Conservation (phyloP, 2,329 filamentous ascomycete genomes). For the Zasmidium citrigriseum region DNA sequence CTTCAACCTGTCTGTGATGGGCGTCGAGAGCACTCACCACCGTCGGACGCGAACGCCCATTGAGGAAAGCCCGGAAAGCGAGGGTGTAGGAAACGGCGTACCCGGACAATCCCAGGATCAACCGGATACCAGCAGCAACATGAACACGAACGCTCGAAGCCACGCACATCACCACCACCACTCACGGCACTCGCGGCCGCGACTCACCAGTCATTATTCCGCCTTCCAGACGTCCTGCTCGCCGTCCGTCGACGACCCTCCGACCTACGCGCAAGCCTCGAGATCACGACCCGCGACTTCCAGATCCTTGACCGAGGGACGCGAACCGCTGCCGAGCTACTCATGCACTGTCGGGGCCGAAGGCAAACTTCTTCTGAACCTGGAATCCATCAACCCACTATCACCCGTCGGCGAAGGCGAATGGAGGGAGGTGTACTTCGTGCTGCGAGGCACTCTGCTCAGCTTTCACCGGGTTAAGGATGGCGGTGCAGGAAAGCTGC, state of each 20-base stretch:
- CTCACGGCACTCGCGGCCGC: conserved; percentile 15
- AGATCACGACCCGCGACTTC: conserved; percentile 16
- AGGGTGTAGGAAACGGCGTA: neutral
- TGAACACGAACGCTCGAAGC: neutral
- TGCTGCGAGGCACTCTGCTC: conserved; percentile 68
- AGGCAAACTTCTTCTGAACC: conserved; percentile 33
- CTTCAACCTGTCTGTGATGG: conserved; percentile 3
- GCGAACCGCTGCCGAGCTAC: conserved; percentile 35
- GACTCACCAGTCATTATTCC: conserved; percentile 37
- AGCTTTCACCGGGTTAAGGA: conserved; percentile 64
- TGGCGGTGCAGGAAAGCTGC: conserved; percentile 57
- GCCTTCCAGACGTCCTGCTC: conserved; percentile 36
- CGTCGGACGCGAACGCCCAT: neutral
- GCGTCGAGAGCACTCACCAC: neutral
- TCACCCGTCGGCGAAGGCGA: conserved; percentile 30
- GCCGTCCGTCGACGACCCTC: conserved; percentile 31
- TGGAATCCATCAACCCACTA: conserved; percentile 37
- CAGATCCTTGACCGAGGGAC: conserved; percentile 16
- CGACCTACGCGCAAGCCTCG: conserved; percentile 32
- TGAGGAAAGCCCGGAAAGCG: neutral
- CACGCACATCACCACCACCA: neutral
- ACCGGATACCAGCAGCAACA: neutral
- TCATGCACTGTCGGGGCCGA: conserved; percentile 35
- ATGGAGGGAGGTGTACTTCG: conserved; percentile 55
- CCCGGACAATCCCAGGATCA: neutral